These are phyloP conservation scores for Xylaria multiplex DNA, from an alignment of 2,329 filamentous ascomycete species.

Conservation along the genomic window DNA sequence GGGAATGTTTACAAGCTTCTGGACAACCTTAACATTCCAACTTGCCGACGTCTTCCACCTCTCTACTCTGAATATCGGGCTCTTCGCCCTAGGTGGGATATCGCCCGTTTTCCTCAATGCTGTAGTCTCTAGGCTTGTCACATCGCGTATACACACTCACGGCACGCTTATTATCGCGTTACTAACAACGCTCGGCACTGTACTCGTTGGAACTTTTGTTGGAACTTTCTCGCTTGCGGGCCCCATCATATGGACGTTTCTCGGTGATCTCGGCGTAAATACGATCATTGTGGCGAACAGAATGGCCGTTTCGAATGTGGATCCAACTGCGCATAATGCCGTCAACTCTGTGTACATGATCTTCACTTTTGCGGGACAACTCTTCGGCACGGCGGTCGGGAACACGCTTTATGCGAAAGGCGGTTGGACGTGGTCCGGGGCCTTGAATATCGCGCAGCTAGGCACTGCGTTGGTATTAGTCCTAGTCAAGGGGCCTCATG, in stretches of 20 bases:
- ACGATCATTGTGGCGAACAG: constrained; percentile 48
- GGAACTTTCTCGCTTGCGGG: constrained; percentile 49
- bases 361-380: constrained; percentile 48
- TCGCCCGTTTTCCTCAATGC: constrained; percentile 46
- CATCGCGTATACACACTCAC: constrained; percentile 43
- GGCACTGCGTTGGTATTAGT: constrained; percentile 42
- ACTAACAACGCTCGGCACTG: constrained; percentile 35
- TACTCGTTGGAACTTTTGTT: constrained; percentile 47
- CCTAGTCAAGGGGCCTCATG: constrained; percentile 44
- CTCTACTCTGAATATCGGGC: constrained; percentile 43
- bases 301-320: constrained; percentile 47
- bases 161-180: constrained; percentile 43
- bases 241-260: constrained; percentile 48
- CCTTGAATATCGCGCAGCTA: constrained; percentile 48
- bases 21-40: constrained; percentile 55
- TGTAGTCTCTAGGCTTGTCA: constrained; percentile 43
- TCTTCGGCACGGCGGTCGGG: constrained; percentile 49
- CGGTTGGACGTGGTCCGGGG: constrained; percentile 49
- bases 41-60: constrained; percentile 45
- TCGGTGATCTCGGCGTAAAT: constrained; percentile 50
- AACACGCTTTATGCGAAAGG: constrained; percentile 48
- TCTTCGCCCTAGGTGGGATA: constrained; percentile 47
- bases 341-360: constrained; percentile 53
- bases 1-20: constrained; percentile 63
- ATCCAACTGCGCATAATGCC: constrained; percentile 49